Evolutionary conservation across 148 eudicot species (phyloP).

Genomic region (Polygonum aviculare): DNA sequence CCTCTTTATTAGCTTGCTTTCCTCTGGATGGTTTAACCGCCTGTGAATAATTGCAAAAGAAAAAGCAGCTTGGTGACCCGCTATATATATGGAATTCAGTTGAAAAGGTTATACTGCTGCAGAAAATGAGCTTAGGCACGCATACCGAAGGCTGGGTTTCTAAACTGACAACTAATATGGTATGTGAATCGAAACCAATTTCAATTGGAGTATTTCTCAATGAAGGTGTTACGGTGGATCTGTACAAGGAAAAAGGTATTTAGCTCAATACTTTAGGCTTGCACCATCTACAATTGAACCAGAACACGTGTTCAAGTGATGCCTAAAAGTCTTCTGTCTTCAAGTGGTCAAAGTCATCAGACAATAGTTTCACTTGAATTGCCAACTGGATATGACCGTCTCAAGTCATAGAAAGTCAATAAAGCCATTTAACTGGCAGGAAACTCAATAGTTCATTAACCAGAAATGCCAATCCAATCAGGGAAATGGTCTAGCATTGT

Average conservation of each 20-base stretch:
- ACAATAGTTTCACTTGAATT: no score
- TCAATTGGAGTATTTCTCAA: neutral
- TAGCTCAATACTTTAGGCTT: neutral
- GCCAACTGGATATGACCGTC: neutral
- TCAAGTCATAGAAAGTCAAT: neutral
- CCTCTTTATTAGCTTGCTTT: neutral
- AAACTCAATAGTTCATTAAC: neutral
- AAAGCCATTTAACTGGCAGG: neutral
- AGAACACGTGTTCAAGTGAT: neutral
- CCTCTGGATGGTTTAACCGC: neutral
- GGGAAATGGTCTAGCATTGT: no score
- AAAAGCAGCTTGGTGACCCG: slow-evolving; percentile 3
- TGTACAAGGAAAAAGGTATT: neutral
- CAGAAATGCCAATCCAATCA: neutral
- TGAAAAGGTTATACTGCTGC: neutral
- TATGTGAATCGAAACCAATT: neutral
- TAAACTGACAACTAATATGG: neutral
- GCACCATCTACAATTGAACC: neutral
- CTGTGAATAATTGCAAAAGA: neutral
- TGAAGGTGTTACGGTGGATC: neutral
- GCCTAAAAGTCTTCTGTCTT: neutral
- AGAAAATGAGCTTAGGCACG: neutral
- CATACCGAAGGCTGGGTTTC: neutral
- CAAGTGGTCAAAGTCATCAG: no score
- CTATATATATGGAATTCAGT: neutral